Base-by-base conservation (phyloP, 179 eudicot genomes). In the Camellia oleifera region DNA sequence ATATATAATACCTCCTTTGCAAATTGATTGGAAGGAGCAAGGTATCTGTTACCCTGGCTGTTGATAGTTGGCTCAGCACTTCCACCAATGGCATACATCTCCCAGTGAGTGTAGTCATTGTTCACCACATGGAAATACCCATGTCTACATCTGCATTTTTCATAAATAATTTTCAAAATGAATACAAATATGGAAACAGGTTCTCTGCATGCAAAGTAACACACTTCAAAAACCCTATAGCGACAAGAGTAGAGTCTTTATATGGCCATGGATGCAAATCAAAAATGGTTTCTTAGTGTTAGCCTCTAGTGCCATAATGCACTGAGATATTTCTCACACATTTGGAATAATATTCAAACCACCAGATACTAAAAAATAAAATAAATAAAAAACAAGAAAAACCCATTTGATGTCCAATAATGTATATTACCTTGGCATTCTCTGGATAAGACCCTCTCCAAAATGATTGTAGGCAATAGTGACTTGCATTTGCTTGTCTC, bases 61-160 rank as follows among this genome's bases (percentile, higher is more conserved):
- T 92, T 91, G 80, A 94, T 92, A 64, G 98, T 94, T 62, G 98
- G 97, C 9, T 77, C 76, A 58, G 97, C 98, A 77, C 98, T 94
- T 81, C 97, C 98, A 72, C 97, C 98, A 14, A 94, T 93, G 80
- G 98, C 98, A 76, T 92, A 92, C 98, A 92, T 94, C 80, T 90
- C 97, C 98, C 98, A 94, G 84, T 94, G 97, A 74, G 94, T 92
- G 82, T 94, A 94, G 88, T 93, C 97, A 78, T 94, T 94, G 91
- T 94, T 94, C 63, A 93, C 98, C 58, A 94, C 98, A 82, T 94
- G 98, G 87, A 93, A 92, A 75, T 92, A 88, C 10, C 98, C 98
- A 81, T 89, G 95, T 73, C 98, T 85, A 78, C 97, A 92, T 85
- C 98, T 93, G 92, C 73, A 81, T 71, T 54, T 46, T 54, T 18